Conservation (phyloP, 106 monocot species). For the Dioscorea alata region DNA sequence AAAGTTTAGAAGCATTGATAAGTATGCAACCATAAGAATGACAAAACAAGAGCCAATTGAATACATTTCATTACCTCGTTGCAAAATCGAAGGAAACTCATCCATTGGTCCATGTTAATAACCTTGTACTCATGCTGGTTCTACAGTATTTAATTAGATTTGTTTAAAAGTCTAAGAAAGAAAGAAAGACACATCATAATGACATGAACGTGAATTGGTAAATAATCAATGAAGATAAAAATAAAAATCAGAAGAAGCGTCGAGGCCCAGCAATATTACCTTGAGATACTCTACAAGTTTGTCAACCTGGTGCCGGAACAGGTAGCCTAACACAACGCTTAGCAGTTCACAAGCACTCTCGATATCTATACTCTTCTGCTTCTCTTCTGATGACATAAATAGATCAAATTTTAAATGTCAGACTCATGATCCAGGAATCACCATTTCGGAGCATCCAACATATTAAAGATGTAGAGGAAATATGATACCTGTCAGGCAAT, state of each 20-base stretch:
- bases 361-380: constrained; percentile 87
- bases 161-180: not conserved
- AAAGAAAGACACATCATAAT: not conserved
- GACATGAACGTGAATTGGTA: too few species aligned
- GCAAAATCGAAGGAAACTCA: constrained; percentile 72
- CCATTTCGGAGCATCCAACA: too few species aligned
- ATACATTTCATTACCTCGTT: constrained; percentile 48
- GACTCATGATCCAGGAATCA: not conserved
- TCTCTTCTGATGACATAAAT: constrained; percentile 58
- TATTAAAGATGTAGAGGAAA: not conserved
- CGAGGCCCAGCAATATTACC: constrained; percentile 22
- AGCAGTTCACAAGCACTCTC: constrained; percentile 74
- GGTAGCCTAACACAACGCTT: constrained; percentile 65
- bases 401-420: not conserved
- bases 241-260: too few species aligned
- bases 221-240: too few species aligned
- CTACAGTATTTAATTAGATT: constrained; percentile 24
- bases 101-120: constrained; percentile 97
- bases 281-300: constrained; percentile 73
- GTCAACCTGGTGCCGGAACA: constrained; percentile 54
- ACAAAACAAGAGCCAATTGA: too few species aligned
- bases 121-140: constrained; percentile 88
- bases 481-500: constrained; percentile 80
- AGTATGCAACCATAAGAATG: not conserved
- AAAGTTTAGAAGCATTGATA: not conserved